These are phyloP conservation scores for Epichloe gansuensis DNA, from an alignment of 2,329 filamentous ascomycete species.

Conservation along the genomic window DNA sequence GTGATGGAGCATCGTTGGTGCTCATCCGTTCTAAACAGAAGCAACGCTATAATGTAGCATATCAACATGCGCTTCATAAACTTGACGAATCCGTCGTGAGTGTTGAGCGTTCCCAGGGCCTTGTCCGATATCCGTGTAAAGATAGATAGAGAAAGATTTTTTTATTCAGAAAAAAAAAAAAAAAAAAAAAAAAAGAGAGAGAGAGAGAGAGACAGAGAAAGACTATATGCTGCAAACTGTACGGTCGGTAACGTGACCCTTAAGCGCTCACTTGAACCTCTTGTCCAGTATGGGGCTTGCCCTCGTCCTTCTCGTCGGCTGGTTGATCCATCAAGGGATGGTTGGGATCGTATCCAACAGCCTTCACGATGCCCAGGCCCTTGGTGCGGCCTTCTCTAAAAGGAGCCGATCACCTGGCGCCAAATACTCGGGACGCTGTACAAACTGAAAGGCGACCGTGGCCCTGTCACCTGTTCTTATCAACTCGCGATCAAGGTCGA, in stretches of 20 bases:
- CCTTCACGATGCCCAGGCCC: conserved; percentile 87
- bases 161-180: background rate
- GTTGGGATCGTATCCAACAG: conserved; percentile 68
- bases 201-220: background rate
- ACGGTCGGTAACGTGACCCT: background rate
- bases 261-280: conserved; percentile 5
- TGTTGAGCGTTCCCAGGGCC: too few species aligned
- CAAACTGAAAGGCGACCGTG: conserved; percentile 85
- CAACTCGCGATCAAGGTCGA: conserved; percentile 91
- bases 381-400: conserved; percentile 89
- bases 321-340: conserved; percentile 26
- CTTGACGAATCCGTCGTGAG: too few species aligned
- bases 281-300: background rate
- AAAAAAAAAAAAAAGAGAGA: background rate
- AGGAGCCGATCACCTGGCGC: conserved; percentile 78
- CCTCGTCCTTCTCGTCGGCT: background rate
- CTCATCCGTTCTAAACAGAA: too few species aligned
- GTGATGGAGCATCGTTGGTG: too few species aligned
- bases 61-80: too few species aligned
- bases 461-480: conserved; percentile 94
- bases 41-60: too few species aligned
- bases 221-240: too few species aligned
- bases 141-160: too few species aligned
- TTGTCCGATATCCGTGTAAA: too few species aligned
- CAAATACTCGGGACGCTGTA: conserved; percentile 87